phyloP scores from a whole-genome alignment of 305 asterid species.

The Solanum hybrid region DNA sequence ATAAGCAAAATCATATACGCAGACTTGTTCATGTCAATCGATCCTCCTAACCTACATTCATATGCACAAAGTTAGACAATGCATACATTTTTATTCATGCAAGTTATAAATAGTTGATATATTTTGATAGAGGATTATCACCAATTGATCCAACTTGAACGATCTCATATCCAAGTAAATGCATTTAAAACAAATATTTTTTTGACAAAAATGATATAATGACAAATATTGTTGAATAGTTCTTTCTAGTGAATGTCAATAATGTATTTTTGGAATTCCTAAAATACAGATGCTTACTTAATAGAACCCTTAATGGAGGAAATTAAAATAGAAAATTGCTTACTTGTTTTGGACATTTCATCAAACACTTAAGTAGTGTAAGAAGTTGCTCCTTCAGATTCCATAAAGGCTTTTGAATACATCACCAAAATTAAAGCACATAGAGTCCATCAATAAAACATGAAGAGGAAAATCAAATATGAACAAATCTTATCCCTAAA shows the following conservation, averaged over 20 bases:
- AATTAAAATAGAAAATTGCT: background rate
- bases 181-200: background rate
- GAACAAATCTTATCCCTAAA: background rate
- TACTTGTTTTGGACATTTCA: too few relatives aligned
- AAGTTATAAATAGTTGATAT: background rate
- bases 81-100: background rate
- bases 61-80: background rate
- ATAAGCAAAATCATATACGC: background rate
- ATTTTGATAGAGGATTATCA: background rate
- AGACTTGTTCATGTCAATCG: background rate
- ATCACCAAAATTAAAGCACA: too few relatives aligned
- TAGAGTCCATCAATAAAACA: too few relatives aligned
- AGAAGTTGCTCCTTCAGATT: background rate
- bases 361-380: background rate
- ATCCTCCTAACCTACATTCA: background rate
- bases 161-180: too few relatives aligned
- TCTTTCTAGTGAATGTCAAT: background rate
- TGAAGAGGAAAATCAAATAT: too few relatives aligned
- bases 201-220: too few relatives aligned
- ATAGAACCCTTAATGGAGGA: background rate
- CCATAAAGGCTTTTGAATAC: background rate
- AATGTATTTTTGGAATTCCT: background rate
- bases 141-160: background rate
- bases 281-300: background rate
- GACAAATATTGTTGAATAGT: background rate